These are phyloP conservation scores for Phytopythium chamaehyphon DNA, from an alignment of 352 stramenopile species.

Conservation along the genomic window DNA sequence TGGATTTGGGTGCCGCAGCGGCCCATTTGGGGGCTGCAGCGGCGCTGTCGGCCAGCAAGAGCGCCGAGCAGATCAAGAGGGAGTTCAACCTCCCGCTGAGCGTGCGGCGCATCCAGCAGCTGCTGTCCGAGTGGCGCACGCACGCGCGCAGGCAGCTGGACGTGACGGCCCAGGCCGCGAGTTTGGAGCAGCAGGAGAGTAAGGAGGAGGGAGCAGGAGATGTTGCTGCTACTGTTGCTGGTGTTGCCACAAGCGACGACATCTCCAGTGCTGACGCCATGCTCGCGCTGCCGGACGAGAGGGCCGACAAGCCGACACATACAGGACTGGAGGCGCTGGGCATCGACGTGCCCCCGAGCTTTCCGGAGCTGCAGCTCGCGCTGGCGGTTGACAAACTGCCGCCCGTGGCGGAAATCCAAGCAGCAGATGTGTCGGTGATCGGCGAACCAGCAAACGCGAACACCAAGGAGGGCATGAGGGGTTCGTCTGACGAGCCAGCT, in stretches of 20 bases:
- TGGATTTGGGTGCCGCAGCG: neutral
- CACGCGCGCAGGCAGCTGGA: conserved; percentile 28
- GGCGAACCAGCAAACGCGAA: neutral
- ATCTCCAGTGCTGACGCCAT: conserved; percentile 5
- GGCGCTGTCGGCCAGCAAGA: conserved; percentile 20
- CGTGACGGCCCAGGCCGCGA: conserved; percentile 5
- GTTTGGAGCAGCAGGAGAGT: neutral
- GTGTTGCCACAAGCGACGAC: neutral
- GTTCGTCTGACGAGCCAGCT: no score
- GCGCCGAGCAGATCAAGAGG: conserved; percentile 38
- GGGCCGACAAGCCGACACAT: neutral
- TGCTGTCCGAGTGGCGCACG: conserved; percentile 45
- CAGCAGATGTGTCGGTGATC: neutral
- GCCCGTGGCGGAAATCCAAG: neutral
- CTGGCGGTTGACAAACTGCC: neutral
- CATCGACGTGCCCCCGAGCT: conserved; percentile 1
- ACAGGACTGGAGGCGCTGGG: neutral
- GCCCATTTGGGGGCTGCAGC: neutral
- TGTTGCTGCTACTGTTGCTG: neutral
- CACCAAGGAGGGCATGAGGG: neutral
- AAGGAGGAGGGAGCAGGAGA: conserved; percentile 1
- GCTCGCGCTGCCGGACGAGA: neutral
- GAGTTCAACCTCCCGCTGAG: conserved; percentile 50
- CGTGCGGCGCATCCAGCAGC: conserved; percentile 49
- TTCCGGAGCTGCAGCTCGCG: conserved; percentile 4